A percentile compares a stretch with the other conserved stretches of the same genome.
phyloP scores from a whole-genome alignment of 2,329 filamentous ascomycete genomes.

The Coniochaeta hoffmannii region DNA sequence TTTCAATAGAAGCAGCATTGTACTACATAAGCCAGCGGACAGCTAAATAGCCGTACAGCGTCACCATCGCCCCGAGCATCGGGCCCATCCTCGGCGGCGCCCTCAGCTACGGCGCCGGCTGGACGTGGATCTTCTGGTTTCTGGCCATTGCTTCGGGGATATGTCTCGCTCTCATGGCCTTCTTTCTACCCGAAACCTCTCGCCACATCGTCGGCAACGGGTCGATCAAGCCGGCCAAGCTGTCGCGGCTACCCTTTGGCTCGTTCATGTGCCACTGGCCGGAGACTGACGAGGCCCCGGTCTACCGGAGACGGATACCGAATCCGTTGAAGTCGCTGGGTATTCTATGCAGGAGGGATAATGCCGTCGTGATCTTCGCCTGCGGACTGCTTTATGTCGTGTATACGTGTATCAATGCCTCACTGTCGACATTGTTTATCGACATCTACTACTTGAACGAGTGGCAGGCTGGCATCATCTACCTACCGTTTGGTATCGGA shows the following conservation, averaged over 20 bases:
- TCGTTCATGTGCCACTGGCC: background rate
- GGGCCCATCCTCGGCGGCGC: slow-evolving; percentile 7
- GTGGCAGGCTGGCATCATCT: background rate
- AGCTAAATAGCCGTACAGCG: background rate
- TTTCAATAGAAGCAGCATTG: background rate
- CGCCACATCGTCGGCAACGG: slow-evolving; percentile 6
- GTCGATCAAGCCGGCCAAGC: background rate
- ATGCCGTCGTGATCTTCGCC: background rate
- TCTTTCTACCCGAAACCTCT: slow-evolving; percentile 7
- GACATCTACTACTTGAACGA: background rate
- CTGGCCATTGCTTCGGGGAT: slow-evolving; percentile 2
- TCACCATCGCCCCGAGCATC: slow-evolving; percentile 6
- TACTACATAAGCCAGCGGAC: too few species aligned
- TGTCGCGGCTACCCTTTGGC: background rate
- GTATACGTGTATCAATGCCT: background rate
- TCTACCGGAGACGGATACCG: background rate
- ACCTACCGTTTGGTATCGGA: background rate
- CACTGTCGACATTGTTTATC: background rate
- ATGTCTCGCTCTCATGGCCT: background rate
- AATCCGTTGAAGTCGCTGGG: background rate
- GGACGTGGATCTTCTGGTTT: slow-evolving; percentile 11
- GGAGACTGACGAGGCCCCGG: background rate
- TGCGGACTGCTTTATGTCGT: background rate
- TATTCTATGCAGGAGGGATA: background rate
- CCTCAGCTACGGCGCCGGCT: slow-evolving; percentile 3